A percentile compares a stretch with the other conserved stretches of the same genome.
Evolutionary conservation across 2,329 filamentous ascomycete species (phyloP).

Genomic region (Eutypa lata): DNA sequence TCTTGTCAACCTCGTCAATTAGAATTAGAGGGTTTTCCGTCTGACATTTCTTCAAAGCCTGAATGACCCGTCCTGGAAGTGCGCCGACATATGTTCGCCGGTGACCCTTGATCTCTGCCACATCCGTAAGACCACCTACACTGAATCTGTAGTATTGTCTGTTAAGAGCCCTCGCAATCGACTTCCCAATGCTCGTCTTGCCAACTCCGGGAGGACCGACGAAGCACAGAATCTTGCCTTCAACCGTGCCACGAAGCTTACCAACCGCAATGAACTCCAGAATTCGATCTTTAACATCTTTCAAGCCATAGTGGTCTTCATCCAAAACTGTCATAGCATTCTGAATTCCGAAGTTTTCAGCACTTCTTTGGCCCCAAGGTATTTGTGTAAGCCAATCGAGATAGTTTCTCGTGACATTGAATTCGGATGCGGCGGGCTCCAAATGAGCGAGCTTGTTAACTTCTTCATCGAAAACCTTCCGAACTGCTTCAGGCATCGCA

Average conservation of each 20-base stretch:
- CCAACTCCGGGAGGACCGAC: slow-evolving; percentile 96
- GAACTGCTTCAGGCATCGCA: slow-evolving; percentile 94
- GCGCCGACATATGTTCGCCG: slow-evolving; percentile 95
- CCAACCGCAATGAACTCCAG: slow-evolving; percentile 97
- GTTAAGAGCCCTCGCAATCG: slow-evolving; percentile 90
- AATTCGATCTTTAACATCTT: slow-evolving; percentile 98
- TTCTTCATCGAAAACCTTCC: slow-evolving; percentile 97
- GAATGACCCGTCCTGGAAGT: slow-evolving; percentile 92
- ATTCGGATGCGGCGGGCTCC: slow-evolving; percentile 93
- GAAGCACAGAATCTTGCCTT: slow-evolving; percentile 97
- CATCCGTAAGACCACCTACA: slow-evolving; percentile 92
- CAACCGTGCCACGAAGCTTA: slow-evolving; percentile 92
- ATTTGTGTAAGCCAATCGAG: slow-evolving; percentile 98
- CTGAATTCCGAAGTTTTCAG: slow-evolving; percentile 93
- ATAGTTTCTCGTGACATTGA: slow-evolving; percentile 98
- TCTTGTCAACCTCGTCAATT: slow-evolving; percentile 98
- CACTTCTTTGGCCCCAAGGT: slow-evolving; percentile 91
- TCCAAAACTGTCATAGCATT: slow-evolving; percentile 89
- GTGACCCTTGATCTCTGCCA: slow-evolving; percentile 98
- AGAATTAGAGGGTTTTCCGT: slow-evolving; percentile 96
- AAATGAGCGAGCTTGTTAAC: slow-evolving; percentile 95
- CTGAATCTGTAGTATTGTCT: slow-evolving; percentile 98
- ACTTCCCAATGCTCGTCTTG: slow-evolving; percentile 98
- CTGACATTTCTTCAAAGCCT: slow-evolving; percentile 97
- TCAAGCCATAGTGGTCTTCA: slow-evolving; percentile 93